A percentile compares a stretch with the other conserved stretches of the same genome.
phyloP scores from a whole-genome alignment of 345 rosid genomes.

The Excoecaria agallocha region DNA sequence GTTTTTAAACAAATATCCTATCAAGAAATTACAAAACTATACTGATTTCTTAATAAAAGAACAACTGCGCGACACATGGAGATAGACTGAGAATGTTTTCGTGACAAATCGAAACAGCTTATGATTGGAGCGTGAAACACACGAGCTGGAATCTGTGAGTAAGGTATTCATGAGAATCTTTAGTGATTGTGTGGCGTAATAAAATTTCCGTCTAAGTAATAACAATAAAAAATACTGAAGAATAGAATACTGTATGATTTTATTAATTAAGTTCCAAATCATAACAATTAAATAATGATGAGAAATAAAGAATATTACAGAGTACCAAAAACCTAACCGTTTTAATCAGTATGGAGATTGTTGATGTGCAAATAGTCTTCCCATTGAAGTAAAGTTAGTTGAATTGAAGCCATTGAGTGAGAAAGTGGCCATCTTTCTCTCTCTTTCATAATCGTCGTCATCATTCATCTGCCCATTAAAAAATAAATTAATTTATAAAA shows the following conservation, averaged over 20 bases:
- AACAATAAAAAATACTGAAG: not conserved
- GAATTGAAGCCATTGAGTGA: slow-evolving; percentile 53
- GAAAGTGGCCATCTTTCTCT: slow-evolving; percentile 45
- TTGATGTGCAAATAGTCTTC: slow-evolving; percentile 47
- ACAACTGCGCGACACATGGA: not conserved
- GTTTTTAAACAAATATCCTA: too few species aligned
- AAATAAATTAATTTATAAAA: slow-evolving; percentile 22
- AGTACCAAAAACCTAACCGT: slow-evolving; percentile 31
- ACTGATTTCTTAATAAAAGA: not conserved
- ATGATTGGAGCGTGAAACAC: not conserved
- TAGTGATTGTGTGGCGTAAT: too few species aligned
- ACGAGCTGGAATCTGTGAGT: not conserved
- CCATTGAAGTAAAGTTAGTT: slow-evolving; percentile 49
- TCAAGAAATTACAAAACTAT: too few species aligned
- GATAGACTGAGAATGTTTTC: not conserved
- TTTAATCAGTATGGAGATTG: slow-evolving; percentile 22
- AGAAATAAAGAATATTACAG: not conserved
- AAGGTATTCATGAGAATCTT: not conserved
- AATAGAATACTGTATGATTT: too few species aligned
- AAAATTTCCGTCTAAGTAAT: not conserved
- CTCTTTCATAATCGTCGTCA: slow-evolving; percentile 28
- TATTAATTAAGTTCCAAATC: too few species aligned
- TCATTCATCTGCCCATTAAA: not conserved
- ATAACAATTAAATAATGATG: not conserved
- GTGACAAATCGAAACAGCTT: not conserved